Conservation (phyloP, 495 filamentous ascomycete genomes). For the Staphylotrichum longicolle region DNA sequence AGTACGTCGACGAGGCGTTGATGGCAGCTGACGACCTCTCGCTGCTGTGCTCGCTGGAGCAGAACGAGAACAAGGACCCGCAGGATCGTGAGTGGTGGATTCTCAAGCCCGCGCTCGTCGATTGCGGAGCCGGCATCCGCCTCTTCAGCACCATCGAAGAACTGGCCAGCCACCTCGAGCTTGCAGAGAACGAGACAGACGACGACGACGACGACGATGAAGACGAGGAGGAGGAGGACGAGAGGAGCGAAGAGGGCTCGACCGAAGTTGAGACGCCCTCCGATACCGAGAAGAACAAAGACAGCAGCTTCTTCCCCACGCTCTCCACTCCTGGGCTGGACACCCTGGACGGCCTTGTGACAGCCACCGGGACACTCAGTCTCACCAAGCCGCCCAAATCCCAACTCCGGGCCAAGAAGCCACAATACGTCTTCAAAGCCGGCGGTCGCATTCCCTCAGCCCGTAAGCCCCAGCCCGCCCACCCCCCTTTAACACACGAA, state of each 20-base stretch:
- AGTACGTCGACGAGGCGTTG: constrained; percentile 77
- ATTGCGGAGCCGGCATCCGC: constrained; percentile 72
- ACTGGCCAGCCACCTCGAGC: constrained; percentile 64
- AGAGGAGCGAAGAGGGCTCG: not conserved
- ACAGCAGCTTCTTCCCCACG: not conserved
- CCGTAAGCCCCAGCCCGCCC: not conserved
- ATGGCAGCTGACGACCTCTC: constrained; percentile 66
- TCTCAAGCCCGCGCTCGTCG: constrained; percentile 78
- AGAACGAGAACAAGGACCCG: constrained; percentile 45
- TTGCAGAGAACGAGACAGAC: constrained; percentile 52
- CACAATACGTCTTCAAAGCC: constrained; percentile 22
- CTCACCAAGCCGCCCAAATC: constrained; percentile 1
- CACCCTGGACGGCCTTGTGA: constrained; percentile 12
- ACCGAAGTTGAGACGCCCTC: not conserved
- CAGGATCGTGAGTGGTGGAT: constrained; percentile 75
- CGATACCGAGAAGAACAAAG: not conserved
- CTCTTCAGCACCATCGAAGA: constrained; percentile 69
- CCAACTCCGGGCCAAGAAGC: constrained; percentile 16
- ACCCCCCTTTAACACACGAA: too few species aligned
- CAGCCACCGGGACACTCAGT: not conserved
- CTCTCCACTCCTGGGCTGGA: constrained; percentile 18
- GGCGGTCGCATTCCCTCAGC: constrained; percentile 61
- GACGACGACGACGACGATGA: constrained; percentile 18
- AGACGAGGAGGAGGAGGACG: constrained; percentile 24
- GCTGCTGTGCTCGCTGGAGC: constrained; percentile 55